Evolutionary conservation across 495 filamentous ascomycete species (phyloP).

Genomic region (Geopyxis carbonaria): DNA sequence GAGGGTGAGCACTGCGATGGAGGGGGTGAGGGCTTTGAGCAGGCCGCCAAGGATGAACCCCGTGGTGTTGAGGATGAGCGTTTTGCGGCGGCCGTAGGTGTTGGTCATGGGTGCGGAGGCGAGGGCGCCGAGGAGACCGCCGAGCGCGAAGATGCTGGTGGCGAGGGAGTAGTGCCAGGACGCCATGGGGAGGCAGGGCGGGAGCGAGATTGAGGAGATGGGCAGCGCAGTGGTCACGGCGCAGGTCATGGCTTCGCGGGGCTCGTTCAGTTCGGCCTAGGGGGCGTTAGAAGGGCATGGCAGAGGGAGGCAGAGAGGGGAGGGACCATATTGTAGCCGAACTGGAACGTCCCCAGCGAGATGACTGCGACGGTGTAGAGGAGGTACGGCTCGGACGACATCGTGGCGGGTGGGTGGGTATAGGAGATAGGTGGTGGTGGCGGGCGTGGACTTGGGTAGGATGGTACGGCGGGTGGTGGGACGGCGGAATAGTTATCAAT

Average conservation of each 20-base stretch:
- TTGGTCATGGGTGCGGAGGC: slow-evolving; percentile 56
- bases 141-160: slow-evolving; percentile 79
- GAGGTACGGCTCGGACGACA: not conserved
- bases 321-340: slow-evolving; percentile 78
- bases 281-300: not conserved
- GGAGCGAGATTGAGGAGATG: slow-evolving; percentile 29
- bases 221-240: slow-evolving; percentile 16
- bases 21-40: slow-evolving; percentile 50
- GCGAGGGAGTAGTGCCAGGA: slow-evolving; percentile 37
- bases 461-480: too few species aligned
- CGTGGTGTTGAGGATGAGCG: slow-evolving; percentile 53
- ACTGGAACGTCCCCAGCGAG: slow-evolving; percentile 46
- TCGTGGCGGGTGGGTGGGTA: not conserved
- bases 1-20: slow-evolving; percentile 46
- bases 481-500: too few species aligned
- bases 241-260: slow-evolving; percentile 58
- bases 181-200: slow-evolving; percentile 53
- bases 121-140: slow-evolving; percentile 71
- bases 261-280: slow-evolving; percentile 88
- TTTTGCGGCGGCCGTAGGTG: slow-evolving; percentile 49
- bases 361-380: slow-evolving; percentile 3
- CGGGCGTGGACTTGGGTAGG: too few species aligned
- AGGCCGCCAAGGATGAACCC: slow-evolving; percentile 63
- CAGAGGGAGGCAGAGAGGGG: not conserved
- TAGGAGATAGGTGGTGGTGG: too few species aligned